Evolutionary conservation across 163 green algal genomes (phyloP).

Genomic region (Picocystis sp.): DNA sequence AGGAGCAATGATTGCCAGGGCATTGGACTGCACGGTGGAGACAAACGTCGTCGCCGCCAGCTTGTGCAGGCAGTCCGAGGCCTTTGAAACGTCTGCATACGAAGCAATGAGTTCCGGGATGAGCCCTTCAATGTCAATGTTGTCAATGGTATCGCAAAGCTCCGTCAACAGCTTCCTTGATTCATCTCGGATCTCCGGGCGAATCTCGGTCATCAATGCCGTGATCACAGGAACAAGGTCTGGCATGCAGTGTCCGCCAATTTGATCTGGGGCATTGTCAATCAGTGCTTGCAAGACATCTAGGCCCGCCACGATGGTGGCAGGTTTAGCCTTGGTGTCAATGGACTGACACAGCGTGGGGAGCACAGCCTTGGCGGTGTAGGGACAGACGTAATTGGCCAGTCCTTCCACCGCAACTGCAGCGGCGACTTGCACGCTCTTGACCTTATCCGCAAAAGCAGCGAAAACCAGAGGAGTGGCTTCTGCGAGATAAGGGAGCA

Average conservation of each 20-base stretch:
- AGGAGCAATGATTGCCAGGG: constrained; percentile 11
- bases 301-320: constrained; percentile 31
- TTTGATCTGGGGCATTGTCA: constrained; percentile 22
- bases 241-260: constrained; percentile 28
- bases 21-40: constrained; percentile 13
- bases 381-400: constrained; percentile 31
- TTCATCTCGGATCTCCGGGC: constrained; percentile 42
- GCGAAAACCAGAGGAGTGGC: no score
- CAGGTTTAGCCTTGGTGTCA: constrained; percentile 38
- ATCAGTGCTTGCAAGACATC: constrained; percentile 24
- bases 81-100: constrained; percentile 43
- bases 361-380: constrained; percentile 37
- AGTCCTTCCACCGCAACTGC: constrained; percentile 29
- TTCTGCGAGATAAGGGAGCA: no score
- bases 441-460: constrained; percentile 42
- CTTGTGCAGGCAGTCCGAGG: constrained; percentile 66
- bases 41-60: constrained; percentile 77
- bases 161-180: constrained; percentile 27
- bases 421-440: constrained; percentile 21
- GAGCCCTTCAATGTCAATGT: constrained; percentile 63
- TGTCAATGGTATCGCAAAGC: constrained; percentile 31
- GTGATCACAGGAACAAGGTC: constrained; percentile 37
- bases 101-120: constrained; percentile 55
- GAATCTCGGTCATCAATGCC: constrained; percentile 28
- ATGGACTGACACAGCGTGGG: constrained; percentile 45